Evolutionary conservation across 768 basidiomycete species (phyloP).

Genomic region (Wakefieldia striispora): DNA sequence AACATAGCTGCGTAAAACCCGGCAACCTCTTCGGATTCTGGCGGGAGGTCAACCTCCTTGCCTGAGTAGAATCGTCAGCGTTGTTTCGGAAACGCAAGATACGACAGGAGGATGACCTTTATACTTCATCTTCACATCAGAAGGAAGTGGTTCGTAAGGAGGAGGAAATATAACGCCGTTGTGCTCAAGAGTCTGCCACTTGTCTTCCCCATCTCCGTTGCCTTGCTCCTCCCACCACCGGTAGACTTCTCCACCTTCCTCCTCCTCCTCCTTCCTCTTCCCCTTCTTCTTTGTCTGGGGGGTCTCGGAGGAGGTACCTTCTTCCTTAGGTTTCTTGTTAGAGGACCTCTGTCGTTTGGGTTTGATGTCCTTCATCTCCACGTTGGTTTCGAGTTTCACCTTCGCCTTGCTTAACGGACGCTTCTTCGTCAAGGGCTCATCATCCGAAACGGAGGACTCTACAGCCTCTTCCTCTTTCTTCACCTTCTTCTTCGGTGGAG

Average conservation of each 20-base stretch:
- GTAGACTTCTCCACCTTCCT: slow-evolving; percentile 64
- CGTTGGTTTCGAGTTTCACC: slow-evolving; percentile 49
- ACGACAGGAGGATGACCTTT: slow-evolving; percentile 58
- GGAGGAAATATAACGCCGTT: slow-evolving; percentile 95
- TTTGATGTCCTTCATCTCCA: slow-evolving; percentile 42
- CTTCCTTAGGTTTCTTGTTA: slow-evolving; percentile 55
- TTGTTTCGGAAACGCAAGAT: slow-evolving; percentile 6
- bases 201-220: slow-evolving; percentile 72
- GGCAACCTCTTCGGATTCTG: slow-evolving; percentile 92
- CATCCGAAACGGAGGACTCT: slow-evolving; percentile 31
- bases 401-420: slow-evolving; percentile 33
- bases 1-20: slow-evolving; percentile 93
- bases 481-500: slow-evolving; percentile 63
- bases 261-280: slow-evolving; percentile 60
- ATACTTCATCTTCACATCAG: slow-evolving; percentile 89
- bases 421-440: slow-evolving; percentile 34
- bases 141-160: slow-evolving; percentile 84
- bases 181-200: slow-evolving; percentile 97
- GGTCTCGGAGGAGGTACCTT: slow-evolving; percentile 37
- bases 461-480: slow-evolving; percentile 47
- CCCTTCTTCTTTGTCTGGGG: slow-evolving; percentile 54
- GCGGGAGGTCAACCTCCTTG: slow-evolving; percentile 72
- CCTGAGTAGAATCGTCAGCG: slow-evolving; percentile 47
- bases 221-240: slow-evolving; percentile 85
- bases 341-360: slow-evolving; percentile 45